Conservation (phyloP, 306 rosid species). For the Gleditsia sinensis region DNA sequence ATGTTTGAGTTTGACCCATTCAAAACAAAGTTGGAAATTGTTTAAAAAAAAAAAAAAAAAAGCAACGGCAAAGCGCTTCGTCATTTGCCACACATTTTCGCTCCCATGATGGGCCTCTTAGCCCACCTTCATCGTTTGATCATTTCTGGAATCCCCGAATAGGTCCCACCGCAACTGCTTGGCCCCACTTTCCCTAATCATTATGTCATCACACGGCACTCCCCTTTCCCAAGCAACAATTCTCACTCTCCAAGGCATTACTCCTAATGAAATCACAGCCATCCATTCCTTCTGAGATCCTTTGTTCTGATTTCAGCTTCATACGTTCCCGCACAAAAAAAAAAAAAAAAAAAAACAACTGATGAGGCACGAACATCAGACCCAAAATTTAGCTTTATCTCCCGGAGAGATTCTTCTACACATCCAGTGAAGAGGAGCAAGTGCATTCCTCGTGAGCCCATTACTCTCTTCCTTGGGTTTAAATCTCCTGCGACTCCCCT, state of each 20-base stretch:
- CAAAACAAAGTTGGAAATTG: constrained; percentile 1
- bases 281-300: no score
- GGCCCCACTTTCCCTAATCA: constrained; percentile 47
- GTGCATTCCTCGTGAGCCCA: constrained; percentile 63
- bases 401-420: constrained; percentile 44
- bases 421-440: constrained; percentile 47
- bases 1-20: constrained; percentile 29
- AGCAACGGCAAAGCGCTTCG: constrained; percentile 14
- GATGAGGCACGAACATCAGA: not conserved
- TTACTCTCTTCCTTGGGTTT: constrained; percentile 33
- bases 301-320: no score
- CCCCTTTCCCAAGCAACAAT: constrained; percentile 40
- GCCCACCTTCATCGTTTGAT: not conserved
- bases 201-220: constrained; percentile 42
- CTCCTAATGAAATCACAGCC: constrained; percentile 6
- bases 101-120: no score
- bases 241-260: no score
- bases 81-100: constrained; percentile 8
- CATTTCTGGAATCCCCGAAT: not conserved
- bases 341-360: no score
- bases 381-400: constrained; percentile 30
- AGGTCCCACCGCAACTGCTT: constrained; percentile 22
- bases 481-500: constrained; percentile 47
- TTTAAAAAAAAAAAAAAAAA: not conserved
- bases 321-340: no score